Conservation (phyloP, 257 asterid species). For the Gardenia jasminoides region DNA sequence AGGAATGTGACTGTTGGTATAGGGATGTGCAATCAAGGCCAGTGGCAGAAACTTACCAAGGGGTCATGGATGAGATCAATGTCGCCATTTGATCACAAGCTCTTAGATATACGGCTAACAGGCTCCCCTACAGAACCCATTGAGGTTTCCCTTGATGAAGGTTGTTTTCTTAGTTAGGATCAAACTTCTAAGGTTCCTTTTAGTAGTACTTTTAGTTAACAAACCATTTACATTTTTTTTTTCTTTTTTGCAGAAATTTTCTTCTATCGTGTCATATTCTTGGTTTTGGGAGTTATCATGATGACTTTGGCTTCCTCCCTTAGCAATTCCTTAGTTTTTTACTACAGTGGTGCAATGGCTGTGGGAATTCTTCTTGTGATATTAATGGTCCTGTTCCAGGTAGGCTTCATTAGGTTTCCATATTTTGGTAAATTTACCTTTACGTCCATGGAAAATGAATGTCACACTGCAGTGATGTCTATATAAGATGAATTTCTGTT, state of each 20-base stretch:
- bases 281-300: conserved; percentile 57
- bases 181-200: not conserved
- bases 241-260: conserved; percentile 60
- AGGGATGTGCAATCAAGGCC: conserved; percentile 78
- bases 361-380: conserved; percentile 73
- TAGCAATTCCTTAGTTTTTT: conserved; percentile 76
- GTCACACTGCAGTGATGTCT: not conserved
- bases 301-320: conserved; percentile 65
- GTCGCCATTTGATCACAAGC: conserved; percentile 87
- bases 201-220: not conserved
- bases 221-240: conserved; percentile 8
- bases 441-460: not conserved
- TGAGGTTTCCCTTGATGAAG: conserved; percentile 79
- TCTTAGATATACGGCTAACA: conserved; percentile 64
- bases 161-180: conserved; percentile 39
- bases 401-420: conserved; percentile 1
- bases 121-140: conserved; percentile 52
- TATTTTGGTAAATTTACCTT: not conserved
- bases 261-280: conserved; percentile 60
- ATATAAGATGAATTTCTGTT: not conserved
- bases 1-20: conserved; percentile 74
- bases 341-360: conserved; percentile 82
- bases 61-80: conserved; percentile 69
- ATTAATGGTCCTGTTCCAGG: conserved; percentile 92
- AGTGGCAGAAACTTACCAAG: conserved; percentile 74